These are phyloP conservation scores for Amaranthus cruentus DNA, from an alignment of 148 eudicot genomes.

Conservation along the genomic window DNA sequence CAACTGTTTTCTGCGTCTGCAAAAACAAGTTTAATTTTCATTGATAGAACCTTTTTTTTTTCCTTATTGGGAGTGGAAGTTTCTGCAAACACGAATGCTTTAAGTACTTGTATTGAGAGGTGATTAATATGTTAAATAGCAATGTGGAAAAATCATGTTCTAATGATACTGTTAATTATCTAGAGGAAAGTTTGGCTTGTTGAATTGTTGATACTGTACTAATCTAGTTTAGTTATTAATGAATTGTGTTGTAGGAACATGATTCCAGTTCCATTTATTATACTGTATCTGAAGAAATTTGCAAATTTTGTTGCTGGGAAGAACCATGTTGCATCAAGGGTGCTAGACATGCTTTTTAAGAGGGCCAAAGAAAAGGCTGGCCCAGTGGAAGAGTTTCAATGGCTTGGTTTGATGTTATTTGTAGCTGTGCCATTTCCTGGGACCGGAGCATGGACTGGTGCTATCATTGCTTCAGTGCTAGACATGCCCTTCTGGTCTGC, in stretches of 20 bases:
- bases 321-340: slow-evolving; percentile 44
- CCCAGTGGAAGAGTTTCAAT: slow-evolving; percentile 86
- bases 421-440: slow-evolving; percentile 98
- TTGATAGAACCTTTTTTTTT: too few relatives aligned
- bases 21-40: too few relatives aligned
- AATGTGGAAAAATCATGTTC: too few relatives aligned
- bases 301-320: slow-evolving; percentile 67
- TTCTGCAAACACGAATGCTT: too few relatives aligned
- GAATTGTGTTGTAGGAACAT: slow-evolving; percentile 56
- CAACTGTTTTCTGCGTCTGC: too few relatives aligned
- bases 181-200: neutral
- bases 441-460: slow-evolving; percentile 98
- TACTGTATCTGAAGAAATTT: slow-evolving; percentile 66
- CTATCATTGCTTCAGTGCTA: slow-evolving; percentile 77
- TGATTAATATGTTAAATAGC: too few relatives aligned
- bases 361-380: slow-evolving; percentile 75
- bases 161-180: neutral
- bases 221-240: neutral
- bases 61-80: too few relatives aligned
- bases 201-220: neutral
- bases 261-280: slow-evolving; percentile 87
- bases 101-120: too few relatives aligned
- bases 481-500: slow-evolving; percentile 94
- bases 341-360: slow-evolving; percentile 57
- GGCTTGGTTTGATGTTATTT: slow-evolving; percentile 94